phyloP scores from a whole-genome alignment of 176 grass and related monocot genomes.

The Eragrostis curvula region DNA sequence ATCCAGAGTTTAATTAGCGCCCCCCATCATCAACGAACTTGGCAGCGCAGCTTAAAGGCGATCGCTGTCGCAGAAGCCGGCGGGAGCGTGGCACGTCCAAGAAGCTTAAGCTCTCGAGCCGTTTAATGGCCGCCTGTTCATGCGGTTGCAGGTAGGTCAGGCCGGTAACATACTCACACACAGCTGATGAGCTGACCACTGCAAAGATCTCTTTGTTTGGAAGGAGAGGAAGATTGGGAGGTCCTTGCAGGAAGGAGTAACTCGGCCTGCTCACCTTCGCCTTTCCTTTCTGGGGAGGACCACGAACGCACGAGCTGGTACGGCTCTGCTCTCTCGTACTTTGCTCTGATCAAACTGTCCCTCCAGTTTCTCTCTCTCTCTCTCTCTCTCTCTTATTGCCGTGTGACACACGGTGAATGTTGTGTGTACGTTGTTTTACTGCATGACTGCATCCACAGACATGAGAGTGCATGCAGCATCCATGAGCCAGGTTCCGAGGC shows the following conservation, averaged over 20 bases:
- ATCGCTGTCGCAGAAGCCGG: background rate
- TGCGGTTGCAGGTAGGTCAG: background rate
- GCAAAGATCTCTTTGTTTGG: background rate
- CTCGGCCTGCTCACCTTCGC: background rate
- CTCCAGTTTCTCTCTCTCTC: too few species aligned
- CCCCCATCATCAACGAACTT: conserved; percentile 22
- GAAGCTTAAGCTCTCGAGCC: background rate
- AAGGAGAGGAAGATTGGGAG: background rate
- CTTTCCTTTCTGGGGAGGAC: background rate
- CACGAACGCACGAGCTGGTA: background rate
- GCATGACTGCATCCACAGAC: background rate
- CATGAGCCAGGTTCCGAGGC: background rate
- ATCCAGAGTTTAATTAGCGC: background rate
- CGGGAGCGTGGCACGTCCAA: background rate
- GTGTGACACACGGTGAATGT: background rate
- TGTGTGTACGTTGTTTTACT: background rate
- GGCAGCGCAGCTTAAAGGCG: conserved; percentile 37
- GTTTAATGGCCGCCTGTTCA: background rate
- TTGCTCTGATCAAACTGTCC: conserved; percentile 31
- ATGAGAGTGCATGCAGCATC: background rate
- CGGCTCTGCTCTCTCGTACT: conserved; percentile 35
- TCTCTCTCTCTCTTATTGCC: background rate
- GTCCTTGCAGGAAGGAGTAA: too few species aligned
- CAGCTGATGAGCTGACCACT: too few species aligned
- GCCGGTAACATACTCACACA: background rate